A percentile compares a stretch with the other conserved stretches of the same genome.
These are phyloP conservation scores for Blastobotrys terrestris DNA, from an alignment of 805 yeast species.

Conservation along the genomic window DNA sequence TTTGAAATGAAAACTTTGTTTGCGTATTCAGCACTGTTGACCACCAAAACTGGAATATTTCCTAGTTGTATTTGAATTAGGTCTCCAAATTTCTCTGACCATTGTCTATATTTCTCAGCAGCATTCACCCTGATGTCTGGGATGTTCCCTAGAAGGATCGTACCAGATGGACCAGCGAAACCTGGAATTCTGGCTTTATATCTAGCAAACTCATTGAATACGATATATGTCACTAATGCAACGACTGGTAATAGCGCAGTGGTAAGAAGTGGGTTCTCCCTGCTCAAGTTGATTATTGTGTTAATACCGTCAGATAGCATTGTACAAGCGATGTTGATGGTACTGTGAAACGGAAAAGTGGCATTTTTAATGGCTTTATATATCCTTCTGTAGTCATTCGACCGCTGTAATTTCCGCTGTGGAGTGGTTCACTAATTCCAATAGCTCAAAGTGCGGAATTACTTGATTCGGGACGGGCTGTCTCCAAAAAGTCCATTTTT, in stretches of 20 bases:
- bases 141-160: slow-evolving; percentile 6
- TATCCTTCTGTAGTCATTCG: neutral
- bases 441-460: neutral
- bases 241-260: neutral
- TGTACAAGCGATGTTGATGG: neutral
- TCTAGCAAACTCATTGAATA: slow-evolving; percentile 5
- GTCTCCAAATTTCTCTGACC: slow-evolving; percentile 38
- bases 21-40: slow-evolving; percentile 54
- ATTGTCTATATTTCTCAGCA: slow-evolving; percentile 32
- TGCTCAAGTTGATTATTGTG: neutral
- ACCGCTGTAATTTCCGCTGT: neutral
- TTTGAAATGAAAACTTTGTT: slow-evolving; percentile 44
- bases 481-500: neutral
- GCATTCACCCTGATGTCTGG: slow-evolving; percentile 1
- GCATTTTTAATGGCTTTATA: neutral
- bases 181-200: slow-evolving; percentile 5
- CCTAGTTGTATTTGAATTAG: slow-evolving; percentile 64
- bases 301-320: neutral
- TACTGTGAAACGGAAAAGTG: neutral
- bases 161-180: slow-evolving; percentile 4
- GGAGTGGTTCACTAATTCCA: neutral
- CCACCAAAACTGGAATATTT: slow-evolving; percentile 49
- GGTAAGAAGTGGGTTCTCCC: neutral
- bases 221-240: neutral
- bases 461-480: neutral